Evolutionary conservation across 2,329 filamentous ascomycete species (phyloP), one percentile per base, ranked within the genome.

Genomic region (Curvularia sp.): DNA sequence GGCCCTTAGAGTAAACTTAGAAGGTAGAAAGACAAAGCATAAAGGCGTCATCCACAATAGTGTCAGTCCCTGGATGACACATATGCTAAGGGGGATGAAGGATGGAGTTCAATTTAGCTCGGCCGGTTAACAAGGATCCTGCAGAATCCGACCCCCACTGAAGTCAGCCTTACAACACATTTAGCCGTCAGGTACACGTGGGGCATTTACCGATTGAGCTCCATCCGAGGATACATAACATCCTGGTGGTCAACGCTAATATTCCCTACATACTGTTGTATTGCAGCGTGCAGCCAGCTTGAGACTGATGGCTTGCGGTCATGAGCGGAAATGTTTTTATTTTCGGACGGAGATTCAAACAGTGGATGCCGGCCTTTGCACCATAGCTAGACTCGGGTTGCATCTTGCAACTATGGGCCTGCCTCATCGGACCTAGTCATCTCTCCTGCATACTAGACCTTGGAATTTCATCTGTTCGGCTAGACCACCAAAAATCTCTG

Each of bases 401-500:
- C 32, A 39, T 39, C n/a, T 13, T 12, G 21, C 15, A 23, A 21
- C 25, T 34, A 9, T 30, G 18, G 19, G 34, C 47, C 34, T 49
- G 47, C 32, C 47, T 18, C 13, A 39, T 38, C 32, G 6, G 34
- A 49, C 23, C 19, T 49, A 39, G 47, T n/a, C 47, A 18, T 38
- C 30, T 49, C 30, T 5, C 32, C 28, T 28, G 28, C 18, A 38
- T 49, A 18, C 38, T 7, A 49, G 47, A 49, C n/a, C 19, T 49
- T 38, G 7, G 8, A 28, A 34, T 9, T 39, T 39, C 6, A 15
- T 39, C 3, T 7, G n/a, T n/a, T 2, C n/a, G 3, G n/a, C 45
- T 10, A 15, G n/a, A 8, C n/a, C 36, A 8, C 15, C n/a, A 39
- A 15, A 8, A 39, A 15, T 7, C n/a, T n/a, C 36, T 19, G 36